Base-by-base conservation (phyloP, 2,329 filamentous ascomycete genomes). In the Fusarium ramigenum region DNA sequence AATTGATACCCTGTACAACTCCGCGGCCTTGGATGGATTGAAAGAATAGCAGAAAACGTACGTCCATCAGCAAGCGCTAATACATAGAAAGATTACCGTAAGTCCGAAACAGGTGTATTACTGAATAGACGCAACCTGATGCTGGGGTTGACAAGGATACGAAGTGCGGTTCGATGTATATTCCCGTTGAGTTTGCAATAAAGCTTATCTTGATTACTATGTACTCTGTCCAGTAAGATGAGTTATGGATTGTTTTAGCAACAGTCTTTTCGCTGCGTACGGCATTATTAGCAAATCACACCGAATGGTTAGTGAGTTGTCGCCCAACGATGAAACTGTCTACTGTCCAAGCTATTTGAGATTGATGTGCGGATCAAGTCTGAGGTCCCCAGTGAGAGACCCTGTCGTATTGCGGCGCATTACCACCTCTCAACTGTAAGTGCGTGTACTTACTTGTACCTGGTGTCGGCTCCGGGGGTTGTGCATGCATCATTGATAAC, bases 401-500 rank as follows among this genome's bases (percentile, higher is more conserved):
- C 46, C 66, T 69, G 74, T 62, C 63, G 37, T 50, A 36, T 52
- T 76, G 69, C 72, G 63, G 69, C 59, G 54, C 54, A 69, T 43
- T 63, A 40, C 58, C 58, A 36, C 30, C 32, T 58, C 15, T 44
- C 18, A n/a, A 25, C n/a, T 49, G 40, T n/a, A 40, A 46, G 23
- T 58, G 49, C 25, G 32, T 58, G 57, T 46, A 61, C 36, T 40
- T 46, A 61, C 36, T 40, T 64, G 63, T 72, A 57, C 59, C 68
- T 66, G 70, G 65, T 75, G 69, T 76, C 73, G 74, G 74, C 69
- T 76, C 74, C 74, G 70, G 73, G 72, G 74, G 59, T 63, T 73
- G 63, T 77, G 66, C 58, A 69, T 65, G 50, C 46, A 73, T 46
- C 40, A 52, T 40, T 75, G 69, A 75, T 60, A 25, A 34, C 30